Conservation (phyloP, 768 basidiomycete genomes). For the Lactarius sanguifluus region DNA sequence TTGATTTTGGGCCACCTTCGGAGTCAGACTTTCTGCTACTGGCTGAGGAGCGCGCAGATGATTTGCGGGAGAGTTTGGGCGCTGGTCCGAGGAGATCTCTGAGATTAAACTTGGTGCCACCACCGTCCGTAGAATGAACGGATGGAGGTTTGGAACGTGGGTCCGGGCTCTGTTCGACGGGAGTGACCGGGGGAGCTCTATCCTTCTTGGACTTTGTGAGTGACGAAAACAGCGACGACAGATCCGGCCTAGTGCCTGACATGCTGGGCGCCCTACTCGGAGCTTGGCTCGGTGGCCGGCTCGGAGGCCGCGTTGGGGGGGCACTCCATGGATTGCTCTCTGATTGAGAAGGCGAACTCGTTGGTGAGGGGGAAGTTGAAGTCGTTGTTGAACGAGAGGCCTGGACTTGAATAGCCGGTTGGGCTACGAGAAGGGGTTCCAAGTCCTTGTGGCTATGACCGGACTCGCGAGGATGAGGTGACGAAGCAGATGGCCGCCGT, state of each 20-base stretch:
- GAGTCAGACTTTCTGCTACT: constrained; percentile 70
- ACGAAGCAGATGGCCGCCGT: constrained; percentile 41
- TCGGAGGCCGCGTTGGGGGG: constrained; percentile 62
- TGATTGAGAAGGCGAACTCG: constrained; percentile 51
- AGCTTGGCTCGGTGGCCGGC: constrained; percentile 50
- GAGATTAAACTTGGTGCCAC: constrained; percentile 75
- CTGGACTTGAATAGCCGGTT: constrained; percentile 30
- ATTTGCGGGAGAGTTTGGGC: constrained; percentile 72
- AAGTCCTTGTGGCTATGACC: constrained; percentile 49
- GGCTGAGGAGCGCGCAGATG: constrained; percentile 67
- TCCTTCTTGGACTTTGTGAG: constrained; percentile 23
- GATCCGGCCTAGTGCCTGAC: constrained; percentile 29
- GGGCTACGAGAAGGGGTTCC: constrained; percentile 36
- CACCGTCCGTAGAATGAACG: constrained; percentile 51
- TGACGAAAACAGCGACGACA: constrained; percentile 19
- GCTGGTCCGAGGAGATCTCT: constrained; percentile 75
- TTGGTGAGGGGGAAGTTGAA: constrained; percentile 41
- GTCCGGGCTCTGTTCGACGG: constrained; percentile 17
- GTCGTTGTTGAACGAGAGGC: constrained; percentile 40
- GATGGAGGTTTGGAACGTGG: constrained; percentile 40
- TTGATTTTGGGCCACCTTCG: constrained; percentile 48
- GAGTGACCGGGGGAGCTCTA: constrained; percentile 11
- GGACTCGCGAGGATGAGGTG: constrained; percentile 53
- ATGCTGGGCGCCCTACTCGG: constrained; percentile 44
- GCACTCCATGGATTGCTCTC: constrained; percentile 62